phyloP scores from a whole-genome alignment of 2,329 filamentous ascomycete species.

The Microcyclosporella mali region DNA sequence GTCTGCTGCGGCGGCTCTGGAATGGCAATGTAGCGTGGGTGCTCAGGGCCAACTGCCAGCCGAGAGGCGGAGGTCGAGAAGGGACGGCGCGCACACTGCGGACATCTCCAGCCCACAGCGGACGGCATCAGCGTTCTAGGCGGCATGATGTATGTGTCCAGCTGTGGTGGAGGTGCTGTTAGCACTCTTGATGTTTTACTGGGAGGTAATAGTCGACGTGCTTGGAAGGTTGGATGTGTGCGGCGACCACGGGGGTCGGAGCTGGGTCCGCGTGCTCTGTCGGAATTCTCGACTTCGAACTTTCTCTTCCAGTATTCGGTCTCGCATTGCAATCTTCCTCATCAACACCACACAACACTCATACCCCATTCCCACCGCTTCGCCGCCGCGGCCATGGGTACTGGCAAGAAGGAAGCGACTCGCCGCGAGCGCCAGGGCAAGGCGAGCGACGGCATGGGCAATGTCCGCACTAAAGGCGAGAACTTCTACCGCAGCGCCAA shows the following conservation, averaged over 20 bases:
- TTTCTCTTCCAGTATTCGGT: too few relatives aligned
- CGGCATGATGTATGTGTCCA: conserved; percentile 33
- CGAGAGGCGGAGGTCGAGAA: conserved; percentile 43
- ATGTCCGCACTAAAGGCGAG: conserved; percentile 91
- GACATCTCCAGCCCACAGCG: conserved; percentile 30
- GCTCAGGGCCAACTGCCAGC: conserved; percentile 66
- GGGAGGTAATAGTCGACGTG: conserved; percentile 1
- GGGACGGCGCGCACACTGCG: conserved; percentile 30
- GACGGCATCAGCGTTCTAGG: conserved; percentile 32
- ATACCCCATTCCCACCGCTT: neutral
- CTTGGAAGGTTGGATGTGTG: conserved; percentile 7
- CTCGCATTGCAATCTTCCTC: conserved; percentile 12
- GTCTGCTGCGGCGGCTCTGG: conserved; percentile 69
- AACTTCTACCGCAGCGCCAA: conserved; percentile 92
- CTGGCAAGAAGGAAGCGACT: conserved; percentile 81
- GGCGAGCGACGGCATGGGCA: conserved; percentile 76
- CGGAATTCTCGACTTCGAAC: neutral
- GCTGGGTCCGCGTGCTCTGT: too few relatives aligned
- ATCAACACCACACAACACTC: conserved; percentile 2
- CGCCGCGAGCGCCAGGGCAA: conserved; percentile 82
- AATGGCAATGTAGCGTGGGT: conserved; percentile 78
- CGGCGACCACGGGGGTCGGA: neutral
- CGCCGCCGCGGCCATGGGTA: conserved; percentile 59
- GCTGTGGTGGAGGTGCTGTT: too few relatives aligned
- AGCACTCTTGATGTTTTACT: too few relatives aligned